Conservation (phyloP, 148 eudicot species). For the Chenopodium suecicum region DNA sequence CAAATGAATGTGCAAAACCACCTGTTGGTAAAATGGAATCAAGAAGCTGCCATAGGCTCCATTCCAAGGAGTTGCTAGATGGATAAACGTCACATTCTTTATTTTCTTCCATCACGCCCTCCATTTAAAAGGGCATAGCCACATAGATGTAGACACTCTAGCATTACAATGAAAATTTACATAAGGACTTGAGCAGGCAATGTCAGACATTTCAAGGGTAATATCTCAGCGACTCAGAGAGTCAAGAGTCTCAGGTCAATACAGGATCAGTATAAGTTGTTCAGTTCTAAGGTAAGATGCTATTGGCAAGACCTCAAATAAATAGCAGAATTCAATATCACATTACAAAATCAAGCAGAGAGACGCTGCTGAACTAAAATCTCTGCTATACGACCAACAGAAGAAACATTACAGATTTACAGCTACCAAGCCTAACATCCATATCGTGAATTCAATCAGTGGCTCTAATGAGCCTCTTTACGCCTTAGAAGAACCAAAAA, state of each 20-base stretch:
- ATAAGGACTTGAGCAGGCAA: too few species aligned
- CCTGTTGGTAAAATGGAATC: slow-evolving; percentile 95
- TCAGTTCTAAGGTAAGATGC: not conserved
- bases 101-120: slow-evolving; percentile 1
- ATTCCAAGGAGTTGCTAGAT: slow-evolving; percentile 24
- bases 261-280: not conserved
- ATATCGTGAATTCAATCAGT: too few species aligned
- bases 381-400: too few species aligned
- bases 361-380: not conserved
- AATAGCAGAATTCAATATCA: not conserved
- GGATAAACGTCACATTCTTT: not conserved
- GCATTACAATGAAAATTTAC: not conserved
- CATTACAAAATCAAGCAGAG: not conserved
- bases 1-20: slow-evolving; percentile 92
- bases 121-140: slow-evolving; percentile 15
- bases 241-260: too few species aligned
- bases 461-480: too few species aligned
- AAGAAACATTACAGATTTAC: too few species aligned
- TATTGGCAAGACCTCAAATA: not conserved
- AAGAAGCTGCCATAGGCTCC: slow-evolving; percentile 91
- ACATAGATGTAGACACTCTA: not conserved
- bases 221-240: too few species aligned
- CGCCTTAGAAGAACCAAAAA: too few species aligned
- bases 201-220: too few species aligned
- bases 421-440: too few species aligned